A percentile compares a stretch with the other conserved stretches of the same genome.
These are phyloP conservation scores for Ceratorhiza oryzae-sativae DNA, from an alignment of 1,284 basidiomycete genomes.

Conservation along the genomic window DNA sequence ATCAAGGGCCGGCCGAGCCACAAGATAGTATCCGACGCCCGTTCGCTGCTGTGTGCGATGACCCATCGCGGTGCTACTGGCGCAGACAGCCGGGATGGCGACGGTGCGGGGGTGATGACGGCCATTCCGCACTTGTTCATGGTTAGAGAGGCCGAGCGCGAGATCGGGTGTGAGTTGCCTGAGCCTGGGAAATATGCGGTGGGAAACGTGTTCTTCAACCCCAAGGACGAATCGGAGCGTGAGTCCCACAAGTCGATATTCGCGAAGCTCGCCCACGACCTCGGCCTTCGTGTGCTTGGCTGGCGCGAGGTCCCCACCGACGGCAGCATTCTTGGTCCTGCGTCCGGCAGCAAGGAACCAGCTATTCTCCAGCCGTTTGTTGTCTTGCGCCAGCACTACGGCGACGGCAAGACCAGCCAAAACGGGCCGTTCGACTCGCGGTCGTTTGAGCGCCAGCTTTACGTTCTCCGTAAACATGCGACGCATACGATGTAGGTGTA, in stretches of 20 bases:
- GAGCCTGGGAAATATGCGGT: slow-evolving; percentile 93
- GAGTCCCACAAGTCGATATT: slow-evolving; percentile 84
- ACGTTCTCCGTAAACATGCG: slow-evolving; percentile 95
- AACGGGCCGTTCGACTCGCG: slow-evolving; percentile 83
- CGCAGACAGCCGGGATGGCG: slow-evolving; percentile 96
- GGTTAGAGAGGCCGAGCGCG: slow-evolving; percentile 87
- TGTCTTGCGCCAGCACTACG: slow-evolving; percentile 88
- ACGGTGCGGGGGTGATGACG: slow-evolving; percentile 99
- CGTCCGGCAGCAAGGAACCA: slow-evolving; percentile 96
- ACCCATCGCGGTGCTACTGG: slow-evolving; percentile 98
- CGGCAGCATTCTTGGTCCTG: slow-evolving; percentile 93
- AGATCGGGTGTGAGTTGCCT: slow-evolving; percentile 84
- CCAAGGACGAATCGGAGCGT: slow-evolving; percentile 79
- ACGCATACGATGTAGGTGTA: slow-evolving; percentile 92
- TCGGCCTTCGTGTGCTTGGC: slow-evolving; percentile 91
- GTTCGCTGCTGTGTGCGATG: slow-evolving; percentile 95
- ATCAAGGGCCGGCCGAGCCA: slow-evolving; percentile 94
- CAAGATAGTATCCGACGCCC: slow-evolving; percentile 98
- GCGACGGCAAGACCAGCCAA: slow-evolving; percentile 73
- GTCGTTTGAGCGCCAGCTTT: slow-evolving; percentile 92
- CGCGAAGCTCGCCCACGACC: slow-evolving; percentile 77
- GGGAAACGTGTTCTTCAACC: slow-evolving; percentile 96
- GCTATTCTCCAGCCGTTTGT: slow-evolving; percentile 95
- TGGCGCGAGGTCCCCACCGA: slow-evolving; percentile 98
- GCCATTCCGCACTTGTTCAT: slow-evolving; percentile 96